These are phyloP conservation scores for Aspergillus udagawae DNA, from an alignment of 2,329 filamentous ascomycete species.

Conservation along the genomic window DNA sequence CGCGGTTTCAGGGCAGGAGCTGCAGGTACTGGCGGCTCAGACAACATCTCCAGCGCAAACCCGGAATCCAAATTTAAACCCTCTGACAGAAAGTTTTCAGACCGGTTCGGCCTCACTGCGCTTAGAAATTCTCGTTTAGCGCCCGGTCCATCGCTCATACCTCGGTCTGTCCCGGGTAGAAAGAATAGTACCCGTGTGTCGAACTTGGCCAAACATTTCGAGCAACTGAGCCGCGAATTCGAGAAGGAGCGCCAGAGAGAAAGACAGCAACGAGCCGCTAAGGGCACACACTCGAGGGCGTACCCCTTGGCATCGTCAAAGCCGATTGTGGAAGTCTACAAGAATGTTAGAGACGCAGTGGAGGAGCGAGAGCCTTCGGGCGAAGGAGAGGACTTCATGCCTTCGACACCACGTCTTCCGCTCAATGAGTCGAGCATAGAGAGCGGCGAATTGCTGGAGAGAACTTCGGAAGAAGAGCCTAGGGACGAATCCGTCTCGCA, in stretches of 20 bases:
- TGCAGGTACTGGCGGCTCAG: conserved; percentile 18
- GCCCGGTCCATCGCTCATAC: conserved; percentile 68
- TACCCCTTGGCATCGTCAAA: conserved; percentile 91
- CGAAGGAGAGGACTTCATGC: conserved; percentile 51
- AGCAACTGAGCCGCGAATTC: conserved; percentile 93
- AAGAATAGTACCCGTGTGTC: conserved; percentile 76
- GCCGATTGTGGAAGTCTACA: conserved; percentile 92
- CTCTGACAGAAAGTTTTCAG: conserved; percentile 71
- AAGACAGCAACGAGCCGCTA: conserved; percentile 72
- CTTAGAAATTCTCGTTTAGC: conserved; percentile 56
- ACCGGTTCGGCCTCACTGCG: conserved; percentile 63
- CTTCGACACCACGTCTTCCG: conserved; percentile 21
- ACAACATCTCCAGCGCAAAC: conserved; percentile 20
- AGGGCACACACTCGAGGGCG: conserved; percentile 70
- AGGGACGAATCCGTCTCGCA: conserved; percentile 31
- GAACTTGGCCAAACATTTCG: conserved; percentile 90
- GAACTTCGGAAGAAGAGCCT: conserved; percentile 21
- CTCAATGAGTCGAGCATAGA: conserved; percentile 30
- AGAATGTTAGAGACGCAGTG: conserved; percentile 88
- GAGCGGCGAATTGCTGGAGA: conserved; percentile 24
- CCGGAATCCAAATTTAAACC: conserved; percentile 33
- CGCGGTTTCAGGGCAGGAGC: conserved; percentile 21
- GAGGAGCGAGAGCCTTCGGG: conserved; percentile 68
- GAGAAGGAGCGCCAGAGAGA: conserved; percentile 90
- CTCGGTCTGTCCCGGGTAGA: conserved; percentile 71